Evolutionary conservation across 2,329 filamentous ascomycete genomes (phyloP).

Genomic region (Xylaria sp.): DNA sequence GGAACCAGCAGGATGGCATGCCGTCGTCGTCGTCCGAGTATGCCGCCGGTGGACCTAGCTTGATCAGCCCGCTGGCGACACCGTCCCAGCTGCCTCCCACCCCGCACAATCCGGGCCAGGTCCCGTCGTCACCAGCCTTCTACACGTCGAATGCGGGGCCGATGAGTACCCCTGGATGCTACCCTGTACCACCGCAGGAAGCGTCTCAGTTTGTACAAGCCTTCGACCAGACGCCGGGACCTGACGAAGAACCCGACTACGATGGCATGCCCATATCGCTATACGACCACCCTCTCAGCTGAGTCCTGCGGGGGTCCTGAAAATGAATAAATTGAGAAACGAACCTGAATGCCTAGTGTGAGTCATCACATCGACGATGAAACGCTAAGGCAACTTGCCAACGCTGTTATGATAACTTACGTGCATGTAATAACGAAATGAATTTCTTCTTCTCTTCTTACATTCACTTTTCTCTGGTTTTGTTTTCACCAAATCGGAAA

Average conservation of each 20-base stretch:
- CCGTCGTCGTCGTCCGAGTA: conserved; percentile 32
- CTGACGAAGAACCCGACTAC: conserved; percentile 39
- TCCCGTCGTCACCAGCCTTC: conserved; percentile 30
- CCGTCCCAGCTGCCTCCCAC: conserved; percentile 31
- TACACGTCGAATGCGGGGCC: conserved; percentile 24
- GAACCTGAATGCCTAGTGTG: neutral
- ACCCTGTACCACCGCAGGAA: conserved; percentile 25
- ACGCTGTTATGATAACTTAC: conserved; percentile 4
- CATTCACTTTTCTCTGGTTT: neutral
- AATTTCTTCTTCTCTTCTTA: conserved; percentile 10
- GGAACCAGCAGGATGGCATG: conserved; percentile 31
- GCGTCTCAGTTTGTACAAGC: conserved; percentile 22
- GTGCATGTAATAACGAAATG: conserved; percentile 17
- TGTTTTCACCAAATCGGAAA: neutral
- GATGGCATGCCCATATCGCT: conserved; percentile 41
- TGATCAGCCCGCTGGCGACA: conserved; percentile 33
- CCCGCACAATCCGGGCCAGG: conserved; percentile 15
- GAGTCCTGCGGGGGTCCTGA: neutral
- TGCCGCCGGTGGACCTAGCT: conserved; percentile 13
- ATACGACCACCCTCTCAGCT: conserved; percentile 30
- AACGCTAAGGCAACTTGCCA: neutral
- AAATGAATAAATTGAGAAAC: neutral
- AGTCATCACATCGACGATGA: conserved; percentile 1
- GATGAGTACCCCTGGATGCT: conserved; percentile 30
- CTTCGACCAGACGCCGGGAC: neutral